A percentile compares a stretch with the other conserved stretches of the same genome.
Evolutionary conservation across 305 asterid species (phyloP).

Genomic region (Fraxinus baroniana): DNA sequence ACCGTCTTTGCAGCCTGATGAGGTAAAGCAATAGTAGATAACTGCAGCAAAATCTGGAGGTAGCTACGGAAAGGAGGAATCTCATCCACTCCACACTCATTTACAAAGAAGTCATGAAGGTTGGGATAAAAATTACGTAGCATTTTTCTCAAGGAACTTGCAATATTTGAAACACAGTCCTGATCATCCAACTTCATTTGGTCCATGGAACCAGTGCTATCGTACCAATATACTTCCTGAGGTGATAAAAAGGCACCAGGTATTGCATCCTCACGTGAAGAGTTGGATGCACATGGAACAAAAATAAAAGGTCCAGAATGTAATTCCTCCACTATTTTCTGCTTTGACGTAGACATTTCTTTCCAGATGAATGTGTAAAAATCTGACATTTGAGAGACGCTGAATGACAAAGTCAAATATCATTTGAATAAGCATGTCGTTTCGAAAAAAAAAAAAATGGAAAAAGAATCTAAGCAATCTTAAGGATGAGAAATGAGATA

Average conservation of each 20-base stretch:
- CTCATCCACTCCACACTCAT: slow-evolving; percentile 77
- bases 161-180: slow-evolving; percentile 30
- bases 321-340: slow-evolving; percentile 54
- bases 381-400: slow-evolving; percentile 84
- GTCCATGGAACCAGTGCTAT: slow-evolving; percentile 54
- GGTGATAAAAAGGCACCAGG: slow-evolving; percentile 69
- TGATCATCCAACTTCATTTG: slow-evolving; percentile 35
- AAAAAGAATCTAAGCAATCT: neutral
- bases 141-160: slow-evolving; percentile 42
- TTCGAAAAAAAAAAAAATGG: neutral
- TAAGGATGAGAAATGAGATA: neutral
- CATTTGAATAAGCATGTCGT: slow-evolving; percentile 17
- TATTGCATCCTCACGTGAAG: slow-evolving; percentile 53
- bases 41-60: slow-evolving; percentile 72
- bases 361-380: slow-evolving; percentile 76
- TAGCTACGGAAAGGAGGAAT: slow-evolving; percentile 62
- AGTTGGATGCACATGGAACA: slow-evolving; percentile 55
- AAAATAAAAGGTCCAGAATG: slow-evolving; percentile 72
- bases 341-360: slow-evolving; percentile 59
- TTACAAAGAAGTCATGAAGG: slow-evolving; percentile 84
- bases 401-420: slow-evolving; percentile 35
- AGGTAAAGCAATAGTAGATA: slow-evolving; percentile 61
- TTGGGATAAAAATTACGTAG: slow-evolving; percentile 59
- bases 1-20: slow-evolving; percentile 81
- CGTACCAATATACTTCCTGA: slow-evolving; percentile 82